Conservation (phyloP, 208 protist genomes). For the Leishmania major region DNA sequence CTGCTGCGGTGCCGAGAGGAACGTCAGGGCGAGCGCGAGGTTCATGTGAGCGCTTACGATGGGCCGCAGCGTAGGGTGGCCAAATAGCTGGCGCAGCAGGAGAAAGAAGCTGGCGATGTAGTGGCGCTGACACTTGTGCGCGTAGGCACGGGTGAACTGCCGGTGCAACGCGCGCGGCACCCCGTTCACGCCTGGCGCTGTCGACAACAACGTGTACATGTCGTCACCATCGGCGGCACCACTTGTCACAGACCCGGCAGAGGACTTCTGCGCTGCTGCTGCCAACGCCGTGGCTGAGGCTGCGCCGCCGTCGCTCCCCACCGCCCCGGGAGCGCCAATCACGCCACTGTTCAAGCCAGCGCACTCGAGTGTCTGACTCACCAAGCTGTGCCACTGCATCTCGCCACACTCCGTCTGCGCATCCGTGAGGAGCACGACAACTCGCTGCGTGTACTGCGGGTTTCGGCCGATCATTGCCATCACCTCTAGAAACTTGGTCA, state of each 20-base stretch:
- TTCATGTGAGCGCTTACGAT: constrained; percentile 52
- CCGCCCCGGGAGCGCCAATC: not conserved
- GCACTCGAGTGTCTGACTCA: constrained; percentile 77
- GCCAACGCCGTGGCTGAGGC: not conserved
- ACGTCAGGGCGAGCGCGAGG: constrained; percentile 60
- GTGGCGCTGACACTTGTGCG: constrained; percentile 52
- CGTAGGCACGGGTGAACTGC: constrained; percentile 69
- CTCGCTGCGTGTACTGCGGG: constrained; percentile 74
- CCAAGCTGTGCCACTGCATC: constrained; percentile 76
- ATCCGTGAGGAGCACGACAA: constrained; percentile 63
- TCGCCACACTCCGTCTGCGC: constrained; percentile 74
- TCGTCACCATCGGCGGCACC: constrained; percentile 4
- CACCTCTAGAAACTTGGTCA: constrained; percentile 74
- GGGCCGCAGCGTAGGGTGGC: constrained; percentile 49
- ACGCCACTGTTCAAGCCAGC: constrained; percentile 51
- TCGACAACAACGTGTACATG: constrained; percentile 12
- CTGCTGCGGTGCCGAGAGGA: constrained; percentile 65
- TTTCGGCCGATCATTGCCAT: constrained; percentile 87
- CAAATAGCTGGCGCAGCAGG: constrained; percentile 75
- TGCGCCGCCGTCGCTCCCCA: constrained; percentile 4
- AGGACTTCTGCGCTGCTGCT: not conserved
- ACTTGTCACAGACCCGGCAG: not conserved
- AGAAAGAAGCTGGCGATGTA: constrained; percentile 80
- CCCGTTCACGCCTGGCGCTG: constrained; percentile 13
- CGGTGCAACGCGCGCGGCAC: constrained; percentile 34